Conservation (phyloP, 306 rosid species). For the Lathyrus tuberosus region DNA sequence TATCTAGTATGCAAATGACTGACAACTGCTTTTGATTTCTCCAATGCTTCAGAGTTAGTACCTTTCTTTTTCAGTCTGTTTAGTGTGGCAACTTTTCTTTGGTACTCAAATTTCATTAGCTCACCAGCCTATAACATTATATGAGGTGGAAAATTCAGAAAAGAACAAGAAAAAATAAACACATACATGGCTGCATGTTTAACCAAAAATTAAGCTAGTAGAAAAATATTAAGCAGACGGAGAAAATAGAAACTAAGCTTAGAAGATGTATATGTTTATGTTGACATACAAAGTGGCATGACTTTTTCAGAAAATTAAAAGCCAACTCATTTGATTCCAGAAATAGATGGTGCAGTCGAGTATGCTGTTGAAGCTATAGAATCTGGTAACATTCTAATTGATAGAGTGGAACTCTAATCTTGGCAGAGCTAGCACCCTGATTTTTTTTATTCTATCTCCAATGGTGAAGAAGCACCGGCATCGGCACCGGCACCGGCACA, state of each 20-base stretch:
- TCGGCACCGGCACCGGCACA: too few species aligned
- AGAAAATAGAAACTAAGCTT: constrained; percentile 6
- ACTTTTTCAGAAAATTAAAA: constrained; percentile 21
- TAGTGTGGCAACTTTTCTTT: constrained; percentile 72
- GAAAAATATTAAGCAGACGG: constrained; percentile 1
- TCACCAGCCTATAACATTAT: constrained; percentile 82
- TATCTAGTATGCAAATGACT: constrained; percentile 96
- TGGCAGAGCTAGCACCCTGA: too few species aligned
- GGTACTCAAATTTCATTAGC: too few species aligned
- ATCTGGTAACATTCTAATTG: constrained; percentile 58
- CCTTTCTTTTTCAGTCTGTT: constrained; percentile 76
- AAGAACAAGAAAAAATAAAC: background rate
- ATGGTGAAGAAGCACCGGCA: too few species aligned
- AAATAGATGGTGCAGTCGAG: constrained; percentile 72
- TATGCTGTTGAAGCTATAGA: constrained; percentile 80
- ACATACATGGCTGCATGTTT: background rate
- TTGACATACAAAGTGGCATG: constrained; percentile 10
- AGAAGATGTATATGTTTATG: background rate
- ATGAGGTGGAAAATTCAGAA: constrained; percentile 28
- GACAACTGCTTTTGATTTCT: constrained; percentile 89
- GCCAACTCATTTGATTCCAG: constrained; percentile 67
- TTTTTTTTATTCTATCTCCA: too few species aligned
- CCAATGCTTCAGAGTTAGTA: constrained; percentile 68
- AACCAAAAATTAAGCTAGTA: constrained; percentile 14
- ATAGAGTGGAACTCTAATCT: too few species aligned